Conservation (phyloP, 1,139 yeast species). For the Debaryomyces udenii region DNA sequence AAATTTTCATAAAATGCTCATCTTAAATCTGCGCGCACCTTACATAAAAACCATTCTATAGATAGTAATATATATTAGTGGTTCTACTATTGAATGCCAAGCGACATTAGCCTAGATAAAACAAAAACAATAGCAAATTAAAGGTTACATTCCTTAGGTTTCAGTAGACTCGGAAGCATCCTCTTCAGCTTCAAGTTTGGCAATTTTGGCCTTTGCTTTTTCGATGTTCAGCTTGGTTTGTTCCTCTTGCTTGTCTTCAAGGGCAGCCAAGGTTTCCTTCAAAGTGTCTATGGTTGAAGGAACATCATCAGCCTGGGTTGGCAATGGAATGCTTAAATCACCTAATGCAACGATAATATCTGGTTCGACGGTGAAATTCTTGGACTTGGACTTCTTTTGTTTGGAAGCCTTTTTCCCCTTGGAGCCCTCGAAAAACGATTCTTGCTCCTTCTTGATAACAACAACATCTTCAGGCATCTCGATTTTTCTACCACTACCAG, state of each 20-base stretch:
- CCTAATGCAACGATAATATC: constrained; percentile 77
- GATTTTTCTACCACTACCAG: constrained; percentile 45
- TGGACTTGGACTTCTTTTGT: constrained; percentile 47
- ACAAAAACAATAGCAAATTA: not conserved
- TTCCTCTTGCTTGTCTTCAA: constrained; percentile 74
- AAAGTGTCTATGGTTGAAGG: constrained; percentile 66
- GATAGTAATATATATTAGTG: constrained; percentile 2
- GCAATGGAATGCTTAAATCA: constrained; percentile 78
- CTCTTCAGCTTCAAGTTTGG: constrained; percentile 56
- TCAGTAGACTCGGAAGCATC: constrained; percentile 23
- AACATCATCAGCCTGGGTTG: constrained; percentile 76
- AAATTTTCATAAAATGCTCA: constrained; percentile 10
- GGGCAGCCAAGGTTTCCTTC: constrained; percentile 73
- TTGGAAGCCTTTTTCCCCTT: constrained; percentile 46
- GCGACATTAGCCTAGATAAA: not conserved
- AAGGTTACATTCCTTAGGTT: constrained; percentile 2
- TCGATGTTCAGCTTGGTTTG: constrained; percentile 78
- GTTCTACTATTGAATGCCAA: constrained; percentile 1
- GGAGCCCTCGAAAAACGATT: constrained; percentile 58
- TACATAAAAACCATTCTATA: not conserved
- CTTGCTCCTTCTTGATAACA: constrained; percentile 67
- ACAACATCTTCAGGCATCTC: constrained; percentile 68
- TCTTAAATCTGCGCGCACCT: constrained; percentile 8
- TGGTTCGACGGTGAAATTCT: constrained; percentile 73
- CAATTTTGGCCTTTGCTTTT: constrained; percentile 75